phyloP scores from a whole-genome alignment of 352 stramenopile species.

The Globisporangium viniferum region DNA sequence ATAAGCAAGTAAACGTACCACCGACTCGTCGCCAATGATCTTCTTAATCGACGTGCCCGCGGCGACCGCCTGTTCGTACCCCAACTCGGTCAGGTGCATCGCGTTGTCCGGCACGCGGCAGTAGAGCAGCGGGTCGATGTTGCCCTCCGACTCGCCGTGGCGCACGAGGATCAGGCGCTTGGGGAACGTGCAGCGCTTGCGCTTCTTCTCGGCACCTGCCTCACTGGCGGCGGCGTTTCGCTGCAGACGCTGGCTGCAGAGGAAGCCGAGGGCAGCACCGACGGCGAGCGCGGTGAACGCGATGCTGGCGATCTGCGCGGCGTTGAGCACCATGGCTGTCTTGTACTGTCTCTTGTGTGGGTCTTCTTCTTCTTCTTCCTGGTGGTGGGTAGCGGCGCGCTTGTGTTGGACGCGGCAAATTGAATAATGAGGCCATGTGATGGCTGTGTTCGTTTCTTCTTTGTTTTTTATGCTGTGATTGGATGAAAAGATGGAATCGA shows the following conservation, averaged over 20 bases:
- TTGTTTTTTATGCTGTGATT: neutral
- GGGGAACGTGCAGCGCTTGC: constrained; percentile 38
- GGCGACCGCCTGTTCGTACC: constrained; percentile 70
- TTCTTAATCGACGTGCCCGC: constrained; percentile 70
- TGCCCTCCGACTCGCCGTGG: constrained; percentile 83
- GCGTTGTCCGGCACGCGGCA: constrained; percentile 73
- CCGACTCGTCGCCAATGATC: constrained; percentile 70
- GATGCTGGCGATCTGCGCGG: constrained; percentile 42
- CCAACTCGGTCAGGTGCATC: constrained; percentile 80
- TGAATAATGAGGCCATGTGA: neutral
- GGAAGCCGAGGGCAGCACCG: constrained; percentile 35
- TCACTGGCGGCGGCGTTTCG: neutral
- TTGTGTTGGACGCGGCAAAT: neutral
- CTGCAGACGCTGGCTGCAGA: constrained; percentile 16
- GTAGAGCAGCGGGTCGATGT: constrained; percentile 81
- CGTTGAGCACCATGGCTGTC: constrained; percentile 36
- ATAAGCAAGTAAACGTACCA: constrained; percentile 35
- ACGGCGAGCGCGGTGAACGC: constrained; percentile 38
- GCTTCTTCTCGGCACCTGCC: neutral
- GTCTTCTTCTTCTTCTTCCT: neutral
- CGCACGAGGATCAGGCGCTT: constrained; percentile 83
- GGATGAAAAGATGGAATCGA: neutral
- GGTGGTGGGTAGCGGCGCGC: neutral
- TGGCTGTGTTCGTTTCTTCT: neutral
- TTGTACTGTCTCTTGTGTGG: neutral